A percentile compares a stretch with the other conserved stretches of the same genome.
phyloP scores from a whole-genome alignment of 2,329 filamentous ascomycete genomes.

The Alternaria brassicicola region DNA sequence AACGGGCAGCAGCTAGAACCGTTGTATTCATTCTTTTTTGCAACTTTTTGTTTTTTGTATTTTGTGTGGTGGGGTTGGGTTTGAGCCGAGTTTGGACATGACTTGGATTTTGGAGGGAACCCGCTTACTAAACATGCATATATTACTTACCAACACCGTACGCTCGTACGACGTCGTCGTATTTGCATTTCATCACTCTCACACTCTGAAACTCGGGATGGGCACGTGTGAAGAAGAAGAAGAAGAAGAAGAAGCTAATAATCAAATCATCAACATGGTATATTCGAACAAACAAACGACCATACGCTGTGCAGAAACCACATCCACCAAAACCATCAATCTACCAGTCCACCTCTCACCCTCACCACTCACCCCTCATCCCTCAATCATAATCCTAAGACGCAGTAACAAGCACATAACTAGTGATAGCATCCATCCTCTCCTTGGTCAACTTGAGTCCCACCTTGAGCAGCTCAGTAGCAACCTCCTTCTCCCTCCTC shows the following conservation, averaged over 20 bases:
- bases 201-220: no score
- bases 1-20: slow-evolving; percentile 25
- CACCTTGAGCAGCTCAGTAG: slow-evolving; percentile 81
- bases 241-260: neutral
- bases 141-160: no score
- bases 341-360: neutral
- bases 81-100: no score
- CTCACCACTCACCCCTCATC: neutral
- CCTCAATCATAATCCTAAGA: slow-evolving; percentile 17
- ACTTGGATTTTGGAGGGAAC: no score
- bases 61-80: neutral
- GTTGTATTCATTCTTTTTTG: neutral
- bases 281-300: neutral
- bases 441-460: slow-evolving; percentile 94
- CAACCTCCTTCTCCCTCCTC: slow-evolving; percentile 74
- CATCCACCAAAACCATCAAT: neutral
- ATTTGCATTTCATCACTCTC: no score
- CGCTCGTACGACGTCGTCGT: no score
- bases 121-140: no score
- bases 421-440: slow-evolving; percentile 76
- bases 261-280: neutral
- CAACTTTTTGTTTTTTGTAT: neutral
- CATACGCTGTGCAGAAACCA: neutral
- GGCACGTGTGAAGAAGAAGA: no score
- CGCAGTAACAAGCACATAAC: slow-evolving; percentile 47